Evolutionary conservation across 2,329 filamentous ascomycete genomes (phyloP).

Genomic region (Trichoderma atrobrunneum): DNA sequence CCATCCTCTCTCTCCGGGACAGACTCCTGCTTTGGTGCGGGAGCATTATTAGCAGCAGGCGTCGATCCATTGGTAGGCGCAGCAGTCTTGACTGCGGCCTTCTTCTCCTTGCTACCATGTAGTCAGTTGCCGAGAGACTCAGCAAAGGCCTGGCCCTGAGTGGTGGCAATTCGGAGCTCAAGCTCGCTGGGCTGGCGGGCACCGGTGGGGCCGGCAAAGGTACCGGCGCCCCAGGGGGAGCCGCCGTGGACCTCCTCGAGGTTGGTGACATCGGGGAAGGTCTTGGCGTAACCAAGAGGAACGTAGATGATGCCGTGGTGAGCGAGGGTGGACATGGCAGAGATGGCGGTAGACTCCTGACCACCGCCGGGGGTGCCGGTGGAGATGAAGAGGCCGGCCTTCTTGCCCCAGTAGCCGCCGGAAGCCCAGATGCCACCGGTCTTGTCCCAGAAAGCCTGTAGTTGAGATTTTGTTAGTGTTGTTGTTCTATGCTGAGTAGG

Average conservation of each 20-base stretch:
- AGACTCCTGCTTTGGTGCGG: slow-evolving; percentile 8
- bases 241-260: slow-evolving; percentile 81
- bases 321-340: slow-evolving; percentile 76
- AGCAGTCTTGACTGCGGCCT: slow-evolving; percentile 29
- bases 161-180: slow-evolving; percentile 76
- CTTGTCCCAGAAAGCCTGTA: slow-evolving; percentile 75
- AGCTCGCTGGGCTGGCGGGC: slow-evolving; percentile 72
- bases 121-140: slow-evolving; percentile 74
- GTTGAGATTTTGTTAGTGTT: not conserved
- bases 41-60: slow-evolving; percentile 18
- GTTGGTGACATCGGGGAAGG: slow-evolving; percentile 68
- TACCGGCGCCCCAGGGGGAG: slow-evolving; percentile 89
- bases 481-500: not conserved
- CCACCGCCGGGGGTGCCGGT: slow-evolving; percentile 84
- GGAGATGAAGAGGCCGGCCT: slow-evolving; percentile 85
- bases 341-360: slow-evolving; percentile 83
- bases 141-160: slow-evolving; percentile 86
- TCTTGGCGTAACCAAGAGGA: slow-evolving; percentile 86
- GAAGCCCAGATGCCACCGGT: slow-evolving; percentile 79
- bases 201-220: slow-evolving; percentile 76
- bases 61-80: slow-evolving; percentile 25
- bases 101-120: slow-evolving; percentile 53
- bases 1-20: slow-evolving; percentile 1
- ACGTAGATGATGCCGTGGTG: slow-evolving; percentile 97
- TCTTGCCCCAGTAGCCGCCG: slow-evolving; percentile 81